Base-by-base conservation (phyloP, 1,139 yeast genomes). In the Hyphopichia wangnamkhiaoensis region DNA sequence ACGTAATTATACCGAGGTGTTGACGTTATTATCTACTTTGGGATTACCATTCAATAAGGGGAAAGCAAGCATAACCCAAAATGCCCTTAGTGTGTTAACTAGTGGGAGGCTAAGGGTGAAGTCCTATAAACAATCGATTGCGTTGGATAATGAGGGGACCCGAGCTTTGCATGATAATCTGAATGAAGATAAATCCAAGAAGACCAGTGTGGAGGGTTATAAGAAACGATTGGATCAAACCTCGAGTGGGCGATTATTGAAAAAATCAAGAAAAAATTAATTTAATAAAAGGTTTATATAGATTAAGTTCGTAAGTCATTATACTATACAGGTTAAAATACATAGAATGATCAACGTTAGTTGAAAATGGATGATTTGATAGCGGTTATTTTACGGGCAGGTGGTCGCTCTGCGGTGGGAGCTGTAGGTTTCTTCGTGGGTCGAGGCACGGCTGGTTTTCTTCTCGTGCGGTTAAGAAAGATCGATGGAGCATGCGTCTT, bases 21-120 rank as follows among this genome's bases (percentile, higher is more conserved):
- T 80, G 20, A 84, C 82, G 40, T 64, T 93, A 37, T 68, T 87
- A 30, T 71, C 76, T 23, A 67, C 88, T 12, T 68, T 93, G 54
- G 98, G 96, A 0, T 66, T 86, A 37, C 81, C 82, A 44, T 67
- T 69, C 24, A 79, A 80, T 52, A 69, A 84, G 39, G 80, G 91
- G 21, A 72, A 80, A 32, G 75, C 76, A 31, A 77, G 87, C 21
- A 70, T 86, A 39, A 73, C 76, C 14, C 76, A 74, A 33, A 76
- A 76, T 48, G 80, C 95, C 0, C 78, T 80, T 34, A 67, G 74
- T 27, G 94, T 77, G 0, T 66, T 89, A 41, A 65, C 85, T 29
- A 84, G 76, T 50, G 96, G 96, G 1, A 71, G 88, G 48, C 65
- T 90, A 47, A 73, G 96, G 45, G 65, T 75, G 23, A 78, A 79